Conservation (phyloP, 2,329 filamentous ascomycete species). For the Dichotomopilus funicola region DNA sequence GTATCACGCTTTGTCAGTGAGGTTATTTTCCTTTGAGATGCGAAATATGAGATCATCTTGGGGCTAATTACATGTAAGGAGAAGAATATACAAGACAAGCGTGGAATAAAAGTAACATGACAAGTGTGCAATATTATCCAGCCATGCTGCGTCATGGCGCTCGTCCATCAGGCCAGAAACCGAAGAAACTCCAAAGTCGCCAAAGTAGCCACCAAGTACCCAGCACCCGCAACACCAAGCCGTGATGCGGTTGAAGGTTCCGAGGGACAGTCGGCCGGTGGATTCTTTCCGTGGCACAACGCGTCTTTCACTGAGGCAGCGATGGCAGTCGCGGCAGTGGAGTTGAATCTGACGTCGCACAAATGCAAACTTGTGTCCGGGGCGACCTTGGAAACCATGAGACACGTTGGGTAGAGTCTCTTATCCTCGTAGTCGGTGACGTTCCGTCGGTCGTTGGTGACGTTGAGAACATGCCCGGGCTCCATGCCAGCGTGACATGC, state of each 20-base stretch:
- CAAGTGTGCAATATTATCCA: too few relatives aligned
- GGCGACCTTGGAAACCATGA: not conserved
- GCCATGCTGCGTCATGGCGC: too few relatives aligned
- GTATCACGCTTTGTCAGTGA: too few relatives aligned
- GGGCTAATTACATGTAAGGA: too few relatives aligned
- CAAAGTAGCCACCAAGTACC: too few relatives aligned
- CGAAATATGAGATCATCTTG: too few relatives aligned
- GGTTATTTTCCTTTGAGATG: too few relatives aligned
- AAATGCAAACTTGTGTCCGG: not conserved
- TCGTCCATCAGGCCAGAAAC: too few relatives aligned
- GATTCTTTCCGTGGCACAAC: not conserved
- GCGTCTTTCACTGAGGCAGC: not conserved
- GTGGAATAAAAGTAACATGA: too few relatives aligned
- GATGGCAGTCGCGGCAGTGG: slow-evolving; percentile 4
- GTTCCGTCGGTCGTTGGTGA: not conserved
- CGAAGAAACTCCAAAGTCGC: too few relatives aligned
- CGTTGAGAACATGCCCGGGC: not conserved
- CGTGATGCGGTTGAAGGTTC: too few relatives aligned
- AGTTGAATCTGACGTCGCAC: slow-evolving; percentile 1
- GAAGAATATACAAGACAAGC: too few relatives aligned
- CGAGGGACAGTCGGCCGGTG: not conserved
- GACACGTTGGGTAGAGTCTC: not conserved
- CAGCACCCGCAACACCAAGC: slow-evolving; percentile 4
- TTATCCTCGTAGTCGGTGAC: not conserved
- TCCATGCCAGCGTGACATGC: not conserved